Conservation (phyloP, 257 asterid species). For the Henckelia pumila region DNA sequence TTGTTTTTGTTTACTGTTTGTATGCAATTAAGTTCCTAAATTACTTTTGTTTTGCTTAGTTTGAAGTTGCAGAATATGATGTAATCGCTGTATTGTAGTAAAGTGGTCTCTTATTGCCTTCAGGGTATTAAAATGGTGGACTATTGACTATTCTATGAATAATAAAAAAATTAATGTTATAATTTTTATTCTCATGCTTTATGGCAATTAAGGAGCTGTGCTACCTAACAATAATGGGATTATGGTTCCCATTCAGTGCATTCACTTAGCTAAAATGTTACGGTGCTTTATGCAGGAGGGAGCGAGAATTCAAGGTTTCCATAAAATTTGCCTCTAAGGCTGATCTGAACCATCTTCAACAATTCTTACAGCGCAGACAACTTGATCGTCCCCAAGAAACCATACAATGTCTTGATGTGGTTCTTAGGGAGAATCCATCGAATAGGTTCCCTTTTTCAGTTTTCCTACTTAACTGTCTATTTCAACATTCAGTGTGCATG, state of each 20-base stretch:
- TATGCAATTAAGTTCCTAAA: not conserved
- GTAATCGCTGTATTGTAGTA: no score
- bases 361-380: slow-evolving; percentile 47
- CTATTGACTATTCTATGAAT: not conserved
- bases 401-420: slow-evolving; percentile 76
- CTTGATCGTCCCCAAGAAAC: slow-evolving; percentile 70
- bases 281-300: slow-evolving; percentile 46
- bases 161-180: not conserved
- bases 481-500: not conserved
- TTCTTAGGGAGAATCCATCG: slow-evolving; percentile 60
- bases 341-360: slow-evolving; percentile 50
- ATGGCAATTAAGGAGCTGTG: not conserved
- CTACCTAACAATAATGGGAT: not conserved
- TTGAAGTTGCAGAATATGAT: no score
- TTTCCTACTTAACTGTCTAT: not conserved
- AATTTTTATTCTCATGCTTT: not conserved
- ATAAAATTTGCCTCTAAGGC: slow-evolving; percentile 62
- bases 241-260: not conserved
- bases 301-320: slow-evolving; percentile 52
- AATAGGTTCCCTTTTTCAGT: slow-evolving; percentile 18
- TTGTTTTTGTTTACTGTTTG: not conserved
- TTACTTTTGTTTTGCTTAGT: no score
- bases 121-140: not conserved
- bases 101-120: not conserved
- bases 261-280: not conserved